Percentiles rank a stretch among this genome's conserved stretches.
Conservation (phyloP, 2,329 filamentous ascomycete genomes). For the Aschersonia sp. region DNA sequence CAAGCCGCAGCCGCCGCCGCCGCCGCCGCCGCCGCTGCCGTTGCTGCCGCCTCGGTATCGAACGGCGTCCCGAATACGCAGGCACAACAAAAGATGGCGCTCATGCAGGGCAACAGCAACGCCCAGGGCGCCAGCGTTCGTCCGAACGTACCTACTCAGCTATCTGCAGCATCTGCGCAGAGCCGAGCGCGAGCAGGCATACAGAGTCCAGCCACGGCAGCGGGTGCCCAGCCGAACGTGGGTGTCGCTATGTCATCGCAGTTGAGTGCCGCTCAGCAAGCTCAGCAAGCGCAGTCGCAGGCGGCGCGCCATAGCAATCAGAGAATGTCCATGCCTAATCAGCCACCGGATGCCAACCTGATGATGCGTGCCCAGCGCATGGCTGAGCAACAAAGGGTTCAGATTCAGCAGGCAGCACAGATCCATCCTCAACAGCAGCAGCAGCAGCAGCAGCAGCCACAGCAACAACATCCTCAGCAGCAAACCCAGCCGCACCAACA, state of each 20-base stretch:
- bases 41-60: slow-evolving; percentile 1
- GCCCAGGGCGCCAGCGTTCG: slow-evolving; percentile 17
- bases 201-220: no score
- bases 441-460: slow-evolving; percentile 18
- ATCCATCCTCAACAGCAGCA: slow-evolving; percentile 10
- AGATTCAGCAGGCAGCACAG: slow-evolving; percentile 27
- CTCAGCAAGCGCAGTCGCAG: slow-evolving; percentile 57
- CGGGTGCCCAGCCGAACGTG: background rate
- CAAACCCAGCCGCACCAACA: slow-evolving; percentile 16
- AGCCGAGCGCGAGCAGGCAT: background rate
- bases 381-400: slow-evolving; percentile 47
- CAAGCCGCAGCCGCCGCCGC: slow-evolving; percentile 30
- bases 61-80: background rate
- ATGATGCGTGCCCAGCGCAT: slow-evolving; percentile 53
- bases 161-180: slow-evolving; percentile 21
- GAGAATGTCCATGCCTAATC: slow-evolving; percentile 37
- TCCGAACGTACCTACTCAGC: slow-evolving; percentile 24
- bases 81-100: slow-evolving; percentile 12
- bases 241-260: slow-evolving; percentile 29
- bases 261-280: slow-evolving; percentile 30
- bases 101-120: slow-evolving; percentile 13
- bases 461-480: slow-evolving; percentile 9
- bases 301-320: slow-evolving; percentile 35
- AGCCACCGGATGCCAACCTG: slow-evolving; percentile 34
- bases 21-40: slow-evolving; percentile 19